Evolutionary conservation across 1,139 yeast species (phyloP).

Genomic region (Debaryomycetaceae sp.): DNA sequence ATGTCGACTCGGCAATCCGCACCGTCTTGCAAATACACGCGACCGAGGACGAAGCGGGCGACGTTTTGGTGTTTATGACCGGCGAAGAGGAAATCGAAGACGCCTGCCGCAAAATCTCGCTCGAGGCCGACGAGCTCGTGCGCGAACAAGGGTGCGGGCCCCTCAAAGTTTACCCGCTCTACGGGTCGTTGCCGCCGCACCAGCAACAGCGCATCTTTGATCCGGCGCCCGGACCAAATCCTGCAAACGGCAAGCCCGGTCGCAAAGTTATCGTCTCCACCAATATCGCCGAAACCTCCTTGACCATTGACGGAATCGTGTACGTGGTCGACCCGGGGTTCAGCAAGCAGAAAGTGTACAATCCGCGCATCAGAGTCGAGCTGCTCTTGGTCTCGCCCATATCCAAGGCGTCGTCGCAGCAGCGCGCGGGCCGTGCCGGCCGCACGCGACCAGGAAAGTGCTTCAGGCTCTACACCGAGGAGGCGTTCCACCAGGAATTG

Average conservation of each 20-base stretch:
- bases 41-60: slow-evolving; percentile 82
- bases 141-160: slow-evolving; percentile 92
- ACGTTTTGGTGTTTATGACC: slow-evolving; percentile 75
- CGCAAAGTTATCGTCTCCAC: slow-evolving; percentile 91
- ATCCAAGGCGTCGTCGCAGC: slow-evolving; percentile 95
- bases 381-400: slow-evolving; percentile 91
- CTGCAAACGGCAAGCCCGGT: slow-evolving; percentile 75
- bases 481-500: slow-evolving; percentile 87
- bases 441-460: slow-evolving; percentile 99
- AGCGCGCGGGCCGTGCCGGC: slow-evolving; percentile 99
- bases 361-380: slow-evolving; percentile 93
- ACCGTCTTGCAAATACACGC: slow-evolving; percentile 96
- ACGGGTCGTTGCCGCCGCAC: slow-evolving; percentile 92
- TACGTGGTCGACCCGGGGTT: slow-evolving; percentile 98
- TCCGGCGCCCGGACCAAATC: slow-evolving; percentile 62
- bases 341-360: slow-evolving; percentile 91
- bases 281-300: slow-evolving; percentile 94
- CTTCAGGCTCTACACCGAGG: slow-evolving; percentile 91
- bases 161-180: slow-evolving; percentile 76
- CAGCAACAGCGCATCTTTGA: slow-evolving; percentile 92
- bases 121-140: slow-evolving; percentile 80
- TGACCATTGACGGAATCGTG: slow-evolving; percentile 95
- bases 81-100: slow-evolving; percentile 99
- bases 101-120: slow-evolving; percentile 77
- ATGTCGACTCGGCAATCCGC: slow-evolving; percentile 86